Evolutionary conservation across 768 basidiomycete genomes (phyloP), one percentile per base, ranked within the genome.

Genomic region (Auricularia auricula-judae): DNA sequence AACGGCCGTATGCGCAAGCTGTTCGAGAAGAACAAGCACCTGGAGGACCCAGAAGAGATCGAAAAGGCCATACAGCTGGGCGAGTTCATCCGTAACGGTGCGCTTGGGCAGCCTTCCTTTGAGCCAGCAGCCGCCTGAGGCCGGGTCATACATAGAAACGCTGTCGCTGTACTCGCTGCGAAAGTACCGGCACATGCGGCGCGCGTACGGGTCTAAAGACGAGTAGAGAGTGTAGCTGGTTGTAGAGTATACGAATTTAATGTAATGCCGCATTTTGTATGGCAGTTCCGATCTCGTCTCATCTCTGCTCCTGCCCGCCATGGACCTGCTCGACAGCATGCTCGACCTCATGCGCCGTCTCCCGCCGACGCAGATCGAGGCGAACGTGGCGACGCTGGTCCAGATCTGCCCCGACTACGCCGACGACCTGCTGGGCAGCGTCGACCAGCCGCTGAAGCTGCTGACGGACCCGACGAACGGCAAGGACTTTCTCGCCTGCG

Each of bases 281-380:
- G 39, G 39, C 39, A 14, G 8, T 42, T 42, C 39, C 39, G 39
- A 42, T 42, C 21, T 51, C 18, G 10, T 18, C 47, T 18, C 47
- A 51, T 18, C 47, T 18, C 47, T 11, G 18, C 47, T 12, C 47
- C 18, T 51, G 47, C 18, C 47, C 14, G 47, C 60, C 59, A 53
- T 58, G 23, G 91, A 93, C 75, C 80, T 88, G 65, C 84, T 93
- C 59, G 91, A 94, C 71, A 89, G 91, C 64, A 93, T 96, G 86
- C 86, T 98, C 47, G 96, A 98, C 78, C 84, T 98, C 60, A 89
- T 95, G 84, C 85, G 97, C 63, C 88, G 97, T 16, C 83, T 98
- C n/a, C 97, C 97, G 7, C 96, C 97, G 3, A 90, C 87, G 7
- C 79, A 86, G 21, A 88, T 94, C 58, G 88, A 93, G 72, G 85